Conservation (phyloP, 2,329 filamentous ascomycete species). For the Hypoxylon sp. region DNA sequence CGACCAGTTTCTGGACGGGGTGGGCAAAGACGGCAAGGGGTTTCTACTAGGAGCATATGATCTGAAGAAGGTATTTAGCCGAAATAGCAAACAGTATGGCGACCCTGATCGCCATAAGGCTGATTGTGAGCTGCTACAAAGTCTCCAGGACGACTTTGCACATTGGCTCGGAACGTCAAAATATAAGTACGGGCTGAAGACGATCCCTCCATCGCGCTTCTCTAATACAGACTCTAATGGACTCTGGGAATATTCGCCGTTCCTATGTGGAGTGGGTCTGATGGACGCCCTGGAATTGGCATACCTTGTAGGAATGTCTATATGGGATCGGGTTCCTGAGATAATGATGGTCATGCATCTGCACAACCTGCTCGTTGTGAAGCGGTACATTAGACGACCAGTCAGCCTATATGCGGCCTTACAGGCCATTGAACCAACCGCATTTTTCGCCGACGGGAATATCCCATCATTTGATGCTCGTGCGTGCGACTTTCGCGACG, state of each 20-base stretch:
- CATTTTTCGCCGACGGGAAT: slow-evolving; percentile 54
- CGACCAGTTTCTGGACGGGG: slow-evolving; percentile 60
- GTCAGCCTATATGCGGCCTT: slow-evolving; percentile 55
- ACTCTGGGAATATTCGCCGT: slow-evolving; percentile 65
- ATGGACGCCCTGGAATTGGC: slow-evolving; percentile 60
- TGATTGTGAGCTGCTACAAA: slow-evolving; percentile 49
- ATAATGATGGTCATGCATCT: slow-evolving; percentile 60
- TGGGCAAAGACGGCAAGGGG: slow-evolving; percentile 52
- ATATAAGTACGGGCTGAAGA: slow-evolving; percentile 54
- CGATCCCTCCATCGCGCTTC: slow-evolving; percentile 61
- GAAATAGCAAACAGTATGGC: slow-evolving; percentile 44
- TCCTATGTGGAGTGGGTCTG: slow-evolving; percentile 63
- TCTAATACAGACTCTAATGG: slow-evolving; percentile 59
- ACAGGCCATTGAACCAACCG: slow-evolving; percentile 45
- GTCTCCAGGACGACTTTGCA: slow-evolving; percentile 53
- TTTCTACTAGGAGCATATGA: slow-evolving; percentile 52
- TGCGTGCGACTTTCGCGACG: slow-evolving; percentile 35
- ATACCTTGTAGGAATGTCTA: slow-evolving; percentile 54
- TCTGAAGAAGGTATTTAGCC: slow-evolving; percentile 53
- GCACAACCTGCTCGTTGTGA: slow-evolving; percentile 64
- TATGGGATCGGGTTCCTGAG: slow-evolving; percentile 61
- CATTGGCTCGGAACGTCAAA: slow-evolving; percentile 58
- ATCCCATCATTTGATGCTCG: slow-evolving; percentile 50
- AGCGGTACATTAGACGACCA: slow-evolving; percentile 56
- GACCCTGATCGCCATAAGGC: slow-evolving; percentile 28